Evolutionary conservation across 2,329 filamentous ascomycete species (phyloP).

Genomic region (Karstenula rhodostoma): DNA sequence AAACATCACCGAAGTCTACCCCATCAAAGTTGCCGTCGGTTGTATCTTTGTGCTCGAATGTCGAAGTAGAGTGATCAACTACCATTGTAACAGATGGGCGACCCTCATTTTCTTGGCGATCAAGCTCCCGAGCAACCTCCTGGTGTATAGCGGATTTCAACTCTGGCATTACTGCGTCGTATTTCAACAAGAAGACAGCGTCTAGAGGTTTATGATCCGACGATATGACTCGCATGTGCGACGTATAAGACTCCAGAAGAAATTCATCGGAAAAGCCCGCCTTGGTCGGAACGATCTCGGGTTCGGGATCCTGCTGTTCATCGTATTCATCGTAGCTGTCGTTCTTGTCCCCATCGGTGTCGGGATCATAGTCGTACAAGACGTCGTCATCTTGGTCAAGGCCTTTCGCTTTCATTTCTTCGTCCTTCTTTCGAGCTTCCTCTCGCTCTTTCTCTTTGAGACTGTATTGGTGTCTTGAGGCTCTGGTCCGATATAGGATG

Average conservation of each 20-base stretch:
- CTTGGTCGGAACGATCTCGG: constrained; percentile 63
- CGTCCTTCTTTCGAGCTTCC: constrained; percentile 74
- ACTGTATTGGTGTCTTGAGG: constrained; percentile 73
- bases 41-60: constrained; percentile 30
- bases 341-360: constrained; percentile 70
- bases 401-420: constrained; percentile 84
- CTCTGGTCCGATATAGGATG: constrained; percentile 82
- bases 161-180: constrained; percentile 85
- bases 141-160: constrained; percentile 84
- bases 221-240: constrained; percentile 87
- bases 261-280: constrained; percentile 66
- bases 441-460: constrained; percentile 69
- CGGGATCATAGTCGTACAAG: constrained; percentile 89
- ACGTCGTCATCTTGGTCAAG: constrained; percentile 82
- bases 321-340: constrained; percentile 45
- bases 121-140: constrained; percentile 86
- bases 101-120: constrained; percentile 90
- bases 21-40: constrained; percentile 58
- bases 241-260: constrained; percentile 74
- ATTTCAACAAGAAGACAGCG: constrained; percentile 83
- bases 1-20: constrained; percentile 80
- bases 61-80: constrained; percentile 64
- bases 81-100: constrained; percentile 84
- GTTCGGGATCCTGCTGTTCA: constrained; percentile 50
- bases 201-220: constrained; percentile 95